Base-by-base conservation (phyloP, 2,329 filamentous ascomycete species). In the Epichloe festucae region DNA sequence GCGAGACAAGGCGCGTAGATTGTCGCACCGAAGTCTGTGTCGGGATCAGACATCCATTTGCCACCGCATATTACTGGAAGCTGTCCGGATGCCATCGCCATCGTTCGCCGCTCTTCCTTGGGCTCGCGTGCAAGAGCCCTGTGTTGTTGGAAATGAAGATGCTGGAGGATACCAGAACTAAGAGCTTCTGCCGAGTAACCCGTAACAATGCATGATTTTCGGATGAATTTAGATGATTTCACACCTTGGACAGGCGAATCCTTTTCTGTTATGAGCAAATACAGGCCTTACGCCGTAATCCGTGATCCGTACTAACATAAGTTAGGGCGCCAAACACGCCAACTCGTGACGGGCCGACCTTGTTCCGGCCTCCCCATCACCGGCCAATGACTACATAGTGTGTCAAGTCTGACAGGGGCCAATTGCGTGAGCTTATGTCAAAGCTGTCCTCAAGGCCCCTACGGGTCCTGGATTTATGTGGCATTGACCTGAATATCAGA, bases 401-500 rank as follows among this genome's bases (percentile, higher is more conserved):
- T 12, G 3, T 17, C 14, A 27, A 27, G 8, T 38, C 39, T 12
- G 31, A 42, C 50, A 51, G 36, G 49, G 50, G 44, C 39, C 40
- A 15, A 45, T 50, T 48, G 34, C 27, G 42, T n/a, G 19, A 19
- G 23, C 17, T 49, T 38, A 11, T 53, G 51, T 52, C 51, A 45
- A 52, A 52, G 42, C 49, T 51, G 49, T 51, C 49, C 49, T 51
- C n/a, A 46, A 46, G 46, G 35, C 15, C 35, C 19, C 44, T n/a
- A 39, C 36, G n/a, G 14, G 23, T 11, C 43, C 1, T 19, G 23
- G 6, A 11, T 15, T n/a, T 5, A 34, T n/a, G 43, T 45, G 43
- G 23, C 43, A n/a, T 21, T 31, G 27, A 31, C 27, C 27, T 31
- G 8, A 31, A 11, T 11, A 31, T 10, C 27, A 31, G 27, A 31